Percentiles rank a stretch among this genome's conserved stretches.
Conservation (phyloP, 768 basidiomycete genomes). For the Kwoniella newhampshirensis region DNA sequence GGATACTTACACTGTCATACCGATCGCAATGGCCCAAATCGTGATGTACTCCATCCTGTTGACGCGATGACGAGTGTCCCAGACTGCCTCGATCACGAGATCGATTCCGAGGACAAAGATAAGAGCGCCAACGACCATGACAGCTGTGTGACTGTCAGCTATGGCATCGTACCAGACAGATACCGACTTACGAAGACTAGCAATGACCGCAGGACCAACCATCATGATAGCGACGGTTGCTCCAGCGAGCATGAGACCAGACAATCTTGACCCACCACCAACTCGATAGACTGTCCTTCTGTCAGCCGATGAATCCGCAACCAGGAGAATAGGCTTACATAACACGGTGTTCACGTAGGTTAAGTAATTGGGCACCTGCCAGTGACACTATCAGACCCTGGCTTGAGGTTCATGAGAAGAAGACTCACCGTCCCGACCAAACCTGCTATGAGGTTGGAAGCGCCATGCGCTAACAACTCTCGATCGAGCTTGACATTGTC, state of each 20-base stretch:
- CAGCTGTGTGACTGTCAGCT: slow-evolving; percentile 59
- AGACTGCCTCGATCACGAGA: slow-evolving; percentile 89
- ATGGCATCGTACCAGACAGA: not conserved
- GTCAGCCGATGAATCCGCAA: too few relatives aligned
- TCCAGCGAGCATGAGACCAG: slow-evolving; percentile 79
- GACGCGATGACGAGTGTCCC: slow-evolving; percentile 89
- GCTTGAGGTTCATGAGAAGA: not conserved
- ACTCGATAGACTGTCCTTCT: slow-evolving; percentile 95
- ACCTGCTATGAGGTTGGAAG: slow-evolving; percentile 82
- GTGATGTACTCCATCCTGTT: slow-evolving; percentile 63
- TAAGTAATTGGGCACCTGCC: slow-evolving; percentile 64
- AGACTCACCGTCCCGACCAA: slow-evolving; percentile 68
- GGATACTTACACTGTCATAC: slow-evolving; percentile 73
- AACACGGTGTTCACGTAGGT: slow-evolving; percentile 62
- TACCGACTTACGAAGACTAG: slow-evolving; percentile 73
- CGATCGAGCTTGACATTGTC: slow-evolving; percentile 85
- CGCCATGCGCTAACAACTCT: slow-evolving; percentile 88
- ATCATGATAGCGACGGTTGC: slow-evolving; percentile 71
- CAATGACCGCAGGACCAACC: slow-evolving; percentile 83
- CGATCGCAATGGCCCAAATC: slow-evolving; percentile 59
- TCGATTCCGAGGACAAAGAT: slow-evolving; percentile 95
- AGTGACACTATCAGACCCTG: not conserved
- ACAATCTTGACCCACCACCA: slow-evolving; percentile 78
- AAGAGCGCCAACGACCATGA: slow-evolving; percentile 84
- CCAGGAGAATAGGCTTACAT: slow-evolving; percentile 31